Conservation (phyloP, 345 rosid species). For the Mangifera indica region DNA sequence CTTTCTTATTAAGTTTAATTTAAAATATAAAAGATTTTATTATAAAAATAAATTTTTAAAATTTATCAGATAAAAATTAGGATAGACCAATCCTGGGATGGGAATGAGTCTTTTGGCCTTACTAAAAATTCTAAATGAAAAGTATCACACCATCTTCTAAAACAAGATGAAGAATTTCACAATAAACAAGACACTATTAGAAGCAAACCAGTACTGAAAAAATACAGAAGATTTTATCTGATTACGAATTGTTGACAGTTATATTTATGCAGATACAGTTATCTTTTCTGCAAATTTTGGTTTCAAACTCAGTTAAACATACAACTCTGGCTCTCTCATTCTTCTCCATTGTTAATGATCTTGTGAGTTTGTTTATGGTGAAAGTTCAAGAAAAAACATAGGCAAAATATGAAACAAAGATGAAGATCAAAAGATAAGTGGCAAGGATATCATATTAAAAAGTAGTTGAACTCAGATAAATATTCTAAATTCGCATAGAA, state of each 20-base stretch:
- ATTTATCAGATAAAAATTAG: too few species aligned
- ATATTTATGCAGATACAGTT: background rate
- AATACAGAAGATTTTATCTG: background rate
- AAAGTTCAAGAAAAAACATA: background rate
- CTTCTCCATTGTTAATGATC: background rate
- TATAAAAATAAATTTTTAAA: too few species aligned
- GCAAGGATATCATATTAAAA: background rate
- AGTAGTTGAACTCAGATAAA: background rate
- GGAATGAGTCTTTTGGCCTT: too few species aligned
- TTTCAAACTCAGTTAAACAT: background rate
- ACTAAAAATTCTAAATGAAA: background rate
- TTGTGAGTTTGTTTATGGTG: background rate
- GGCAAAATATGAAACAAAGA: too few species aligned
- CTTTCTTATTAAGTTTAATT: too few species aligned
- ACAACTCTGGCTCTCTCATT: background rate
- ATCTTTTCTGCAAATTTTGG: background rate
- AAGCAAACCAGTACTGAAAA: background rate
- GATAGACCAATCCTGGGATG: too few species aligned
- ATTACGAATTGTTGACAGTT: background rate
- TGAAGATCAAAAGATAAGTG: background rate
- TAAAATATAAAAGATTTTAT: too few species aligned
- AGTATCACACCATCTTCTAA: background rate
- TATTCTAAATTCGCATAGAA: background rate
- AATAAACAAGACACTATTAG: background rate
- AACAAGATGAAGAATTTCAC: too few species aligned